A percentile compares a stretch with the other conserved stretches of the same genome.
phyloP scores from a whole-genome alignment of 352 stramenopile species.

The Blastocystis hominis region DNA sequence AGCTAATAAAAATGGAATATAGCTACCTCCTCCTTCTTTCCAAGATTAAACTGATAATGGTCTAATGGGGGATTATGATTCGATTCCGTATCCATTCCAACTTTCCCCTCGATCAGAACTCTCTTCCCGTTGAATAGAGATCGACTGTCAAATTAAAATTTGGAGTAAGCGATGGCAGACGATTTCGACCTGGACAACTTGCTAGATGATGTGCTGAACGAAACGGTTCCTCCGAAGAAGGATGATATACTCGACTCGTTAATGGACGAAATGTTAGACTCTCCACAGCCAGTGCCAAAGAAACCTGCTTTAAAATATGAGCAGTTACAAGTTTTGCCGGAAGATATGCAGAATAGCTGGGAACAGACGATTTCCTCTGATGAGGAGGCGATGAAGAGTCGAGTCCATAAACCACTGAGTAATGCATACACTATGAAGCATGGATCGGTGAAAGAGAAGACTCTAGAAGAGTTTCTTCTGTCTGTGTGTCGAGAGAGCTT shows the following conservation, averaged over 20 bases:
- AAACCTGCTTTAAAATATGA: neutral
- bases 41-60: neutral
- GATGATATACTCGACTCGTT: neutral
- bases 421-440: neutral
- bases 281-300: neutral
- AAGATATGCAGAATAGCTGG: neutral
- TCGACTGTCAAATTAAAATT: neutral
- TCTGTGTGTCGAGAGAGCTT: neutral
- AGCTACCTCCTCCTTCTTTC: neutral
- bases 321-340: neutral
- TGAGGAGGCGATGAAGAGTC: conserved; percentile 13
- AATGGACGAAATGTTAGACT: neutral
- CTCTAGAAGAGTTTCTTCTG: neutral
- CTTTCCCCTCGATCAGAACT: too few relatives aligned
- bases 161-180: neutral
- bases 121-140: too few relatives aligned
- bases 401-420: neutral
- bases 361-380: neutral
- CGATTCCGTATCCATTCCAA: too few relatives aligned
- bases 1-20: neutral
- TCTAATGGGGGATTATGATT: neutral
- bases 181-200: conserved; percentile 32
- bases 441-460: neutral
- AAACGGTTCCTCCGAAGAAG: neutral
- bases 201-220: conserved; percentile 20